Base-by-base conservation (phyloP, 192 early-diverging fungal species). In the Entomortierella lignicola region DNA sequence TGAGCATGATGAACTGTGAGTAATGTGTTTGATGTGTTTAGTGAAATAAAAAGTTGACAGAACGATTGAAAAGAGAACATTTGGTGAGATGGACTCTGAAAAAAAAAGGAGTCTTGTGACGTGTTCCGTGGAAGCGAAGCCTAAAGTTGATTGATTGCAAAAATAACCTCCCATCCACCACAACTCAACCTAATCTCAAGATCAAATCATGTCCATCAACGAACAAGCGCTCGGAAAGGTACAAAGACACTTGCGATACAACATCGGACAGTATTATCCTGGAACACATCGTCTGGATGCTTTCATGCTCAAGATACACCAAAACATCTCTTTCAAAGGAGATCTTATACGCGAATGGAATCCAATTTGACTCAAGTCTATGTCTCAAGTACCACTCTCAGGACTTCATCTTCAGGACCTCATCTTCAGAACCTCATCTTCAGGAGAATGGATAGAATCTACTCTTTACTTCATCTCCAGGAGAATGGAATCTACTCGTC, bases 1-100 rank as follows among this genome's bases (percentile, higher is more conserved):
- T 91, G 52, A 93, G 88, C 91, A 93, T 93, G 60, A 26, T 64
- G 61, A 64, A 47, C 13, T 53, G 57, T 44, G 52, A 50, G 21
- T 25, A 47, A 34, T 26, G 29, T 25, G 23, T 37, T 25, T 23
- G 30, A 21, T 47, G 39, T 41, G 57, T 6, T 11, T n/a, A 20
- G 25, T 53, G 15, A 29, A 41, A 53, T 62, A 51, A 55, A 52
- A 50, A 47, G 44, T 20, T 20, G 44, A 47, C 3, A 15, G 20
- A 47, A 47, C 15, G 44, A 12, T 15, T 47, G 37, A 32, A 59
- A 18, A 58, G 26, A 48, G 23, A 59, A 32, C 2, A 20, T 5
- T 12, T 12, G 31, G 42, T 27, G 64, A 23, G 13, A 13, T 17
- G 27, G 43, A 20, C 17, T 10, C 20, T 20, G 13, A 30, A 48